A percentile compares a stretch with the other conserved stretches of the same genome.
Conservation (phyloP, 2,329 filamentous ascomycete genomes). For the Neocucurbitaria cava region DNA sequence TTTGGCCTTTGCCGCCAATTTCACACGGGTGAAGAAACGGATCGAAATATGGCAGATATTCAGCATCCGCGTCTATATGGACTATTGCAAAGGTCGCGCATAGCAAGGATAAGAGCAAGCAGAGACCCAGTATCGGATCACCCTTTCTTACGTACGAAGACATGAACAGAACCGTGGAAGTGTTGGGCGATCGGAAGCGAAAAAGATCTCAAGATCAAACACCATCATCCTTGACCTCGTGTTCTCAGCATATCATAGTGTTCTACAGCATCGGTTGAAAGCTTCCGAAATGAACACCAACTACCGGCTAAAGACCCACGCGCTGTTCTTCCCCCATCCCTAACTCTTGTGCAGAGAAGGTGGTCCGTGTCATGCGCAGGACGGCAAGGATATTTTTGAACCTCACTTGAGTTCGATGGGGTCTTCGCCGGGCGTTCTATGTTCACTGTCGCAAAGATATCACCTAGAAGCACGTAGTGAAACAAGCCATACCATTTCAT, state of each 20-base stretch:
- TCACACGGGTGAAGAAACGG: too few species aligned
- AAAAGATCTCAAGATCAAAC: conserved; percentile 23
- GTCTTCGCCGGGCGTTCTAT: not conserved
- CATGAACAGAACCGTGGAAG: not conserved
- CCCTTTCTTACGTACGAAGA: not conserved
- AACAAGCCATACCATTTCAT: not conserved
- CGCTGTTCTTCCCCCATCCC: conserved; percentile 1
- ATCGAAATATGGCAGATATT: not conserved
- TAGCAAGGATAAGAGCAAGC: not conserved
- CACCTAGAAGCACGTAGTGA: not conserved
- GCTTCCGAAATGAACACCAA: conserved; percentile 23
- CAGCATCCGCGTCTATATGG: not conserved
- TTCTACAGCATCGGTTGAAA: conserved; percentile 14
- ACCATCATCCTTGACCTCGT: conserved; percentile 3
- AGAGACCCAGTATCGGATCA: not conserved
- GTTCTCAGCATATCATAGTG: conserved; percentile 12
- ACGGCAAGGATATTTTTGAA: not conserved
- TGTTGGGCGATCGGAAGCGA: not conserved
- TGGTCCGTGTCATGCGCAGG: not conserved
- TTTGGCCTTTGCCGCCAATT: too few species aligned
- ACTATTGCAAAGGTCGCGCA: not conserved
- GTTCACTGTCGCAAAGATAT: not conserved
- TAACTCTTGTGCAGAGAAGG: not conserved
- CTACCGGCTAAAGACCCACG: conserved; percentile 34
- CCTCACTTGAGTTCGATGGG: not conserved